Conservation (phyloP, 768 basidiomycete species). For the Mrakia blollopis region DNA sequence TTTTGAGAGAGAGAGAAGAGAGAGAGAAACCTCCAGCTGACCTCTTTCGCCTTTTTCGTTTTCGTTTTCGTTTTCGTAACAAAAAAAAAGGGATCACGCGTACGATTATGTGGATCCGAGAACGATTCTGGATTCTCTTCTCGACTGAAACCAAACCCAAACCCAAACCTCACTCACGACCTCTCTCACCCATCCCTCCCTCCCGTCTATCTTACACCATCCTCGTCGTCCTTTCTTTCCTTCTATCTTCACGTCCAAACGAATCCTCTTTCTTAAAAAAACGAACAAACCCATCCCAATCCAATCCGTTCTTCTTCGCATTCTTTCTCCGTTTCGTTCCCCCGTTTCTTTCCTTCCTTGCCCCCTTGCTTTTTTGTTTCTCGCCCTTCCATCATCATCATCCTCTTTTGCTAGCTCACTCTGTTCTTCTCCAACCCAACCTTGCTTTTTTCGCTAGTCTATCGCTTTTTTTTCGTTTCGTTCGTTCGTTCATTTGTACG, state of each 20-base stretch:
- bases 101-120: slow-evolving; percentile 28
- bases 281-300: no score
- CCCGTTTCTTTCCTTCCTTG: no score
- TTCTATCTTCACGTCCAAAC: no score
- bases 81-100: background rate
- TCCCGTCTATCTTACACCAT: no score
- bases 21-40: background rate
- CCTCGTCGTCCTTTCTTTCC: no score
- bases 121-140: slow-evolving; percentile 21
- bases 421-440: background rate
- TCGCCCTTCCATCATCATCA: background rate
- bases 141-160: background rate
- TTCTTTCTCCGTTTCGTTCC: no score
- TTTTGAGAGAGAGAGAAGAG: background rate
- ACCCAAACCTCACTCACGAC: background rate
- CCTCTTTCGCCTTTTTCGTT: background rate
- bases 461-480: background rate
- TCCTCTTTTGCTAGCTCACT: background rate
- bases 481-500: background rate
- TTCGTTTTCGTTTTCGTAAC: background rate
- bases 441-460: background rate
- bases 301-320: no score
- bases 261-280: no score
- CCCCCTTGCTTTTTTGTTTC: no score
- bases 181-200: background rate